Evolutionary conservation across 2,329 filamentous ascomycete species (phyloP).

Genomic region (Zopfia rhizophila): DNA sequence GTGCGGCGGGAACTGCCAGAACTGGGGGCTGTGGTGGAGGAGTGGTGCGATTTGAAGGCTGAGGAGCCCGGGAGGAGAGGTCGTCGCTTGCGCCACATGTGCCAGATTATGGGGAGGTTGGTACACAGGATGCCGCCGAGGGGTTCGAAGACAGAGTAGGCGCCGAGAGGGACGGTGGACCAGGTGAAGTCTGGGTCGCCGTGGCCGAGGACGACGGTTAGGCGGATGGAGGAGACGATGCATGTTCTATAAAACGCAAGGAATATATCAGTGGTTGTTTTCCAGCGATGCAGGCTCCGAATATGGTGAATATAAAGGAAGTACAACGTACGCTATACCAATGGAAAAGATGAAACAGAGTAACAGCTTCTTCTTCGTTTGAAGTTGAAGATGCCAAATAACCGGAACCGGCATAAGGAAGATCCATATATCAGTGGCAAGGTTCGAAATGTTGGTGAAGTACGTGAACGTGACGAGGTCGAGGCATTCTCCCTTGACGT

Average conservation of each 20-base stretch:
- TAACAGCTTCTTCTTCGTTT: slow-evolving; percentile 45
- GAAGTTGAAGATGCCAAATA: slow-evolving; percentile 46
- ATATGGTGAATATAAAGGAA: neutral
- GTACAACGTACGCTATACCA: slow-evolving; percentile 42
- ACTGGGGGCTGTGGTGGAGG: slow-evolving; percentile 32
- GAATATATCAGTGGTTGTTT: slow-evolving; percentile 3
- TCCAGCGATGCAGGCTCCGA: neutral
- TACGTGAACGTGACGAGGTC: slow-evolving; percentile 43
- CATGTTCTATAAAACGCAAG: slow-evolving; percentile 37
- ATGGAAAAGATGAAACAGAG: slow-evolving; percentile 45
- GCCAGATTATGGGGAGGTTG: slow-evolving; percentile 47
- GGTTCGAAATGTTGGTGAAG: slow-evolving; percentile 48
- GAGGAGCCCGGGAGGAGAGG: slow-evolving; percentile 26
- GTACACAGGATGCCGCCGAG: slow-evolving; percentile 48
- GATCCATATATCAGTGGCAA: slow-evolving; percentile 46
- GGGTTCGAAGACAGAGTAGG: slow-evolving; percentile 47
- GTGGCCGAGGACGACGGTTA: slow-evolving; percentile 44
- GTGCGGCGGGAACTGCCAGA: slow-evolving; percentile 29
- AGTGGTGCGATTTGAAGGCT: slow-evolving; percentile 27
- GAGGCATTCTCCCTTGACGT: slow-evolving; percentile 39
- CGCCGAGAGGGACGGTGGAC: slow-evolving; percentile 46
- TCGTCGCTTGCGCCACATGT: slow-evolving; percentile 43
- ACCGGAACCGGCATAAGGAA: slow-evolving; percentile 48
- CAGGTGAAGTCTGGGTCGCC: slow-evolving; percentile 45
- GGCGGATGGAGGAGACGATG: slow-evolving; percentile 41